These are phyloP conservation scores for Cylindricascospora bacillispora DNA, from an alignment of 1,139 yeast species.

Conservation along the genomic window DNA sequence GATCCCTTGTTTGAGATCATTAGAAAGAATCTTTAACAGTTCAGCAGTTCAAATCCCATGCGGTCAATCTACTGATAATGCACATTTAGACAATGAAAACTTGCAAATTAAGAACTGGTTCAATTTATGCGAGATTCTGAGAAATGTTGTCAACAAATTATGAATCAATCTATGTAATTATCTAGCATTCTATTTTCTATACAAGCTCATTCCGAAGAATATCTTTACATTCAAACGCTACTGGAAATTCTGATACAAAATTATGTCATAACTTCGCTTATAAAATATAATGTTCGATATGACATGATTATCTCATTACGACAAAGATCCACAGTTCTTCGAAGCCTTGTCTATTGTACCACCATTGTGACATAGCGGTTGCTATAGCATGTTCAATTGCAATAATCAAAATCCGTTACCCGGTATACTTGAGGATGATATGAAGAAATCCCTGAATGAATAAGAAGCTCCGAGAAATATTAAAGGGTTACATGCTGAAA, in stretches of 20 bases:
- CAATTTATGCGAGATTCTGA: conserved; percentile 56
- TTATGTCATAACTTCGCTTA: too few species aligned
- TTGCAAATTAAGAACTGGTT: conserved; percentile 66
- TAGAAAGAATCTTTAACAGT: conserved; percentile 72
- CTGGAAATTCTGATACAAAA: background rate
- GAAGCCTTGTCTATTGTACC: too few species aligned
- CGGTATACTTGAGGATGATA: too few species aligned
- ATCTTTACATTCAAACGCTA: background rate
- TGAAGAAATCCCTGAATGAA: too few species aligned
- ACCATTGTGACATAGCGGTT: too few species aligned
- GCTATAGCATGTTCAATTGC: too few species aligned
- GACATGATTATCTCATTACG: too few species aligned
- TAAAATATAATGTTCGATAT: too few species aligned
- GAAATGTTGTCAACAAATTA: conserved; percentile 37
- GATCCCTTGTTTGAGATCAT: conserved; percentile 75
- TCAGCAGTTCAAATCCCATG: conserved; percentile 94
- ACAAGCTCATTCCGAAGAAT: conserved; percentile 1
- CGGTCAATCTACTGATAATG: conserved; percentile 91
- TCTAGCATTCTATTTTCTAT: background rate
- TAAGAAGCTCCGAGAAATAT: too few species aligned
- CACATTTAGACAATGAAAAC: conserved; percentile 82
- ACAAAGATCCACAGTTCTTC: too few species aligned
- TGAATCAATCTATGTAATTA: conserved; percentile 4
- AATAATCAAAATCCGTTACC: too few species aligned
- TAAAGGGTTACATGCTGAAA: too few species aligned